Evolutionary conservation across 2,329 filamentous ascomycete species (phyloP).

Genomic region (Apiospora kogelbergensis): DNA sequence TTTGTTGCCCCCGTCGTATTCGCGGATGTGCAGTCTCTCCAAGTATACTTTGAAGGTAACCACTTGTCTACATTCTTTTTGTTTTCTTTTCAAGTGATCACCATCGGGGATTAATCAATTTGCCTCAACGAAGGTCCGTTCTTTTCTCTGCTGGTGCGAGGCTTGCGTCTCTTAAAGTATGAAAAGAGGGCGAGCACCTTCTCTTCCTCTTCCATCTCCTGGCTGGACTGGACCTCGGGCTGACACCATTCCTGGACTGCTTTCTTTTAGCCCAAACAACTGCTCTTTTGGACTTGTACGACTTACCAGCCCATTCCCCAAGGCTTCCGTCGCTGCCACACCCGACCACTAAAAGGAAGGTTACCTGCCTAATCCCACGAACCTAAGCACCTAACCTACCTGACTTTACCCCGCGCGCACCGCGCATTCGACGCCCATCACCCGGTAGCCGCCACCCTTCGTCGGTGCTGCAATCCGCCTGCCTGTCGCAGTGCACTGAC

Average conservation of each 20-base stretch:
- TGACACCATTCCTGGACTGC: not conserved
- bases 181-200: not conserved
- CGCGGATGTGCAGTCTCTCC: not conserved
- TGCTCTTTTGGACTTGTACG: not conserved
- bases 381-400: not conserved
- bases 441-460: not conserved
- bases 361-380: not conserved
- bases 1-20: not conserved
- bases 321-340: not conserved
- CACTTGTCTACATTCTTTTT: not conserved
- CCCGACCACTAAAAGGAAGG: conserved; percentile 1
- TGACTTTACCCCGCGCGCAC: not conserved
- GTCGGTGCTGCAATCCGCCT: not conserved
- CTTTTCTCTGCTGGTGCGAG: not conserved
- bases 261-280: not conserved
- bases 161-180: not conserved
- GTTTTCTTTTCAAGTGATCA: not conserved
- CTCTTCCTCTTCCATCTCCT: not conserved
- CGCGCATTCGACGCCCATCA: not conserved
- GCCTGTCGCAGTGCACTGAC: not conserved
- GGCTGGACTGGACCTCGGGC: conserved; percentile 1
- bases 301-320: not conserved
- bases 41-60: not conserved
- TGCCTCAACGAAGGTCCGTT: not conserved
- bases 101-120: not conserved